Base-by-base conservation (phyloP, 176 grass and related monocot species). In the Carex pumila region DNA sequence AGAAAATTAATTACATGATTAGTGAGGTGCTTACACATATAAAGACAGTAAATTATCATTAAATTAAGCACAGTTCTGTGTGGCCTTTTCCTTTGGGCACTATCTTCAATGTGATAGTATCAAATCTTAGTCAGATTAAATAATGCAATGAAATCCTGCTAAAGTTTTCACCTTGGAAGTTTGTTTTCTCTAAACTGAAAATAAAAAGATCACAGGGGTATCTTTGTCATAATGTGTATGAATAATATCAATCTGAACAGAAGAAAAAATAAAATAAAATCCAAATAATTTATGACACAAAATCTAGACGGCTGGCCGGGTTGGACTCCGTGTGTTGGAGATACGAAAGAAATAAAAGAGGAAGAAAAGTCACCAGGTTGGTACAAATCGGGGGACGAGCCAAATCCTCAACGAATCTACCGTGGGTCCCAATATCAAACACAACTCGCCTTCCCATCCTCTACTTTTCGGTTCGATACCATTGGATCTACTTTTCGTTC, bases 331-430 rank as follows among this genome's bases (percentile, higher is more conserved):
- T 79, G 75, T 9, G 6, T 32, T 37, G 49, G 49, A 79, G 77
- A 80, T 80, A 61, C 50, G 30, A 14, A 32, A 61, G 13, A 52
- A 79, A 59, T 17, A 32, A 79, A 79, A 78, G 41, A 80, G 18
- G 6, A 54, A 30, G 12, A 36, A 61, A n/a, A 17, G 30, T 53
- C 45, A 43, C 39, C n/a, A 39, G 22, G 57, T 71, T 88, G 86
- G 59, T 87, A 84, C 85, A 74, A 87, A 34, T 50, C 79, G 41
- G 25, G 79, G 85, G 87, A 80, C 72, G 73, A 13, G 22, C 80
- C 61, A 92, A 90, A 91, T 91, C 87, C 85, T 79, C 8, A 19
- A 6, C 88, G 81, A 79, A 94, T 94, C 92, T 66, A 8, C 25
- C 56, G 79, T 12, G 87, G 90, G 88, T 49, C 87, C 85, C 65